phyloP scores from a whole-genome alignment of 805 yeast genomes.

The Starmerella vaccinii region DNA sequence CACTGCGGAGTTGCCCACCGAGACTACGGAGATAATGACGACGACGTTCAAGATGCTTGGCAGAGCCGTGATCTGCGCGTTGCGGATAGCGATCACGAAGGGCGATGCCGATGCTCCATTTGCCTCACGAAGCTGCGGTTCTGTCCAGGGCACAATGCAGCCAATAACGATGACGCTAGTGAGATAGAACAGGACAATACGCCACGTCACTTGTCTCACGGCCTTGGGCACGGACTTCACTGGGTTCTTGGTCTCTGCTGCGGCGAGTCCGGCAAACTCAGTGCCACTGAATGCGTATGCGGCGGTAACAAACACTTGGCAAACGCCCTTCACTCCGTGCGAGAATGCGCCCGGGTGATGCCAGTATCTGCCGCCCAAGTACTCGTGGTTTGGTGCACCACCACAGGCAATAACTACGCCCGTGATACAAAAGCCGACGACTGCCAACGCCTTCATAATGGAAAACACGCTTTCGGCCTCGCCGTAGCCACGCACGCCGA shows the following conservation, averaged over 20 bases:
- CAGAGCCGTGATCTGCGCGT: slow-evolving; percentile 56
- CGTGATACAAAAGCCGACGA: slow-evolving; percentile 49
- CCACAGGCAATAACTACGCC: slow-evolving; percentile 47
- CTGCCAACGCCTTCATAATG: slow-evolving; percentile 46
- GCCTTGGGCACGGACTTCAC: slow-evolving; percentile 58
- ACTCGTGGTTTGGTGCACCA: slow-evolving; percentile 43
- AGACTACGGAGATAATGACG: slow-evolving; percentile 54
- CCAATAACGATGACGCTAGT: slow-evolving; percentile 46
- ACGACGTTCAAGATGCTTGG: slow-evolving; percentile 65
- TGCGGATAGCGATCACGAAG: slow-evolving; percentile 56
- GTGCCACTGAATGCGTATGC: slow-evolving; percentile 64
- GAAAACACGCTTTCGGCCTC: slow-evolving; percentile 58
- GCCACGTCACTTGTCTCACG: slow-evolving; percentile 70
- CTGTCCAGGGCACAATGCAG: slow-evolving; percentile 56
- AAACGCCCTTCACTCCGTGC: slow-evolving; percentile 54
- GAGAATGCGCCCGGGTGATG: slow-evolving; percentile 50
- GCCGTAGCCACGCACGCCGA: slow-evolving; percentile 52
- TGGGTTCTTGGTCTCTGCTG: slow-evolving; percentile 65
- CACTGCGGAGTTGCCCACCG: slow-evolving; percentile 67
- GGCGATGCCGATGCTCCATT: slow-evolving; percentile 47
- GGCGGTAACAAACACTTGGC: slow-evolving; percentile 56
- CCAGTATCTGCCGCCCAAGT: slow-evolving; percentile 38
- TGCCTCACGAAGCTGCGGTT: slow-evolving; percentile 37
- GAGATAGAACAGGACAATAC: slow-evolving; percentile 61
- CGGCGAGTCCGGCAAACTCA: slow-evolving; percentile 60